Conservation (phyloP, 2,329 filamentous ascomycete species). For the Neonectria neomacrospora region DNA sequence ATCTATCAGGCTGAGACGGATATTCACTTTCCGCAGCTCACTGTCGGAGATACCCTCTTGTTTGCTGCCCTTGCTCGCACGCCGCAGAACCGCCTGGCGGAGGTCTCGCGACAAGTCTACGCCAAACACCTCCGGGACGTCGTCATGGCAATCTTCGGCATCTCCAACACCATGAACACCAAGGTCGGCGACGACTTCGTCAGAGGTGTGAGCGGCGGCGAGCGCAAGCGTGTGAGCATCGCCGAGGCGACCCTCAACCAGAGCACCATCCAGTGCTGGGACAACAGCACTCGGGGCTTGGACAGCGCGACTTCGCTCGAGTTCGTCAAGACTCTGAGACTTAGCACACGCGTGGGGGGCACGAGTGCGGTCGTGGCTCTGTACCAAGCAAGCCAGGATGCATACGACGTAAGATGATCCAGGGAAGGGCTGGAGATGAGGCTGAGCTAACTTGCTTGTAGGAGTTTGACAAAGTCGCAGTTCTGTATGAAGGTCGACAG, state of each 20-base stretch:
- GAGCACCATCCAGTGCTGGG: constrained; percentile 52
- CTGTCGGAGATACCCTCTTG: constrained; percentile 30
- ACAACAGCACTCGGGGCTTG: constrained; percentile 43
- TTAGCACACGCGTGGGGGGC: constrained; percentile 27
- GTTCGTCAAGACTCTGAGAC: constrained; percentile 34
- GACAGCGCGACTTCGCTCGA: constrained; percentile 40
- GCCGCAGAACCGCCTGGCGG: constrained; percentile 22
- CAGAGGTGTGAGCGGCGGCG: constrained; percentile 79
- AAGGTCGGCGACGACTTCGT: constrained; percentile 75
- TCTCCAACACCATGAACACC: constrained; percentile 77
- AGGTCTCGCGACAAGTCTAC: constrained; percentile 19
- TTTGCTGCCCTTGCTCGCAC: constrained; percentile 30
- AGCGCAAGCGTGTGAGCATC: constrained; percentile 80
- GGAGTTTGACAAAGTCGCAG: constrained; percentile 73
- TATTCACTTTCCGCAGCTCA: constrained; percentile 31
- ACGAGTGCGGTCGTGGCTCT: constrained; percentile 46
- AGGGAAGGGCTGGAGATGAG: background rate
- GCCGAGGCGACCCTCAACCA: constrained; percentile 72
- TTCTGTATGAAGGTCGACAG: constrained; percentile 74
- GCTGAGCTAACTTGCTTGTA: constrained; percentile 43
- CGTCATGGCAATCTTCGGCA: constrained; percentile 74
- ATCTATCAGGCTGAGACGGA: constrained; percentile 32
- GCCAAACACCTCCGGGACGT: constrained; percentile 67
- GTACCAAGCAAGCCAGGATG: constrained; percentile 69
- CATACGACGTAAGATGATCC: constrained; percentile 51